Conservation (phyloP, 768 basidiomycete species). For the Tulasnella sp. region DNA sequence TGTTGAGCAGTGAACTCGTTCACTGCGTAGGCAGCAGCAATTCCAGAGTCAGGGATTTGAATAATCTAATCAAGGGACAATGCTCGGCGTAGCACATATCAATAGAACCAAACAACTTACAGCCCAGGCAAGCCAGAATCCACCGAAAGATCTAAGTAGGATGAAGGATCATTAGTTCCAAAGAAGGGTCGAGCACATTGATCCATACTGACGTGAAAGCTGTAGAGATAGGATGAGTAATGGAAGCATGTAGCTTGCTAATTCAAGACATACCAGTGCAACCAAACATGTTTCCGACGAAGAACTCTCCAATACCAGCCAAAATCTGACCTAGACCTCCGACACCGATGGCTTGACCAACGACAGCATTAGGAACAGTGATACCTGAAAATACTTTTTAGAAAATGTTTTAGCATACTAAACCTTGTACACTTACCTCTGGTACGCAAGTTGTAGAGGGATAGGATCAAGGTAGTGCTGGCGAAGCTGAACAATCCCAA, state of each 20-base stretch:
- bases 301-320: slow-evolving; percentile 80
- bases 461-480: slow-evolving; percentile 67
- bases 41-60: slow-evolving; percentile 16
- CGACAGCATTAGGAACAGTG: slow-evolving; percentile 46
- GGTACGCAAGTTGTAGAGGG: slow-evolving; percentile 46
- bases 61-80: background rate
- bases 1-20: background rate
- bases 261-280: background rate
- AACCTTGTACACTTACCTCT: background rate
- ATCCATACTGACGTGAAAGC: too few relatives aligned
- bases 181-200: too few relatives aligned
- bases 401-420: background rate
- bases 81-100: background rate
- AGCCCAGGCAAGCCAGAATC: slow-evolving; percentile 11
- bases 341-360: slow-evolving; percentile 76
- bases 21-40: slow-evolving; percentile 38
- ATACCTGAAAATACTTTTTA: background rate
- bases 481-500: slow-evolving; percentile 76
- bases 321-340: slow-evolving; percentile 78
- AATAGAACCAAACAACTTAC: background rate
- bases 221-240: slow-evolving; percentile 2
- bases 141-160: too few relatives aligned
- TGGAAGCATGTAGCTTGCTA: background rate
- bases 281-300: slow-evolving; percentile 9
- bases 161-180: too few relatives aligned